phyloP scores from a whole-genome alignment of 768 basidiomycete genomes.

The Coprinopsis cinerea region DNA sequence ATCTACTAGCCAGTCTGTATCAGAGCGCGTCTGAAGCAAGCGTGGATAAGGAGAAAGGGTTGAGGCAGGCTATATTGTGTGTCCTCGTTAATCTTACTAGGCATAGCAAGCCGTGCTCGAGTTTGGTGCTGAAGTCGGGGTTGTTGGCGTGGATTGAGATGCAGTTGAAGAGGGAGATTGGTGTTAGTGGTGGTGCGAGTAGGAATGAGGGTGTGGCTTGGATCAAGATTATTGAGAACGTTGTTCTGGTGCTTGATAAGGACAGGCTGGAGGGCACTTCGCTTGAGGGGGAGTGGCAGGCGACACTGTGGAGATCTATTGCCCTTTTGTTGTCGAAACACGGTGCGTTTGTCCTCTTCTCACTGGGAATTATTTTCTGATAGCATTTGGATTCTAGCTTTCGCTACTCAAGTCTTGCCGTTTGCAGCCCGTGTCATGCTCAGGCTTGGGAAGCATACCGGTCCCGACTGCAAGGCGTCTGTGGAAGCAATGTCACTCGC shows the following conservation, averaged over 20 bases:
- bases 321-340: slow-evolving; percentile 28
- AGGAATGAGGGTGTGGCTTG: slow-evolving; percentile 47
- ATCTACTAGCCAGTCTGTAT: slow-evolving; percentile 76
- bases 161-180: slow-evolving; percentile 40
- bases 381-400: neutral
- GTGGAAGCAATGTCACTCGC: neutral
- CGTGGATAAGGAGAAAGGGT: neutral
- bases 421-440: neutral
- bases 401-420: neutral
- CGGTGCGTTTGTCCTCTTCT: slow-evolving; percentile 18
- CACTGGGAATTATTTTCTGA: slow-evolving; percentile 1
- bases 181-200: too few species aligned
- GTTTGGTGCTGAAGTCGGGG: slow-evolving; percentile 65
- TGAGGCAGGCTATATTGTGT: slow-evolving; percentile 27
- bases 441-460: neutral
- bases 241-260: slow-evolving; percentile 44
- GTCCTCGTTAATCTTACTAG: slow-evolving; percentile 71
- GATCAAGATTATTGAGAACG: slow-evolving; percentile 61
- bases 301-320: slow-evolving; percentile 49
- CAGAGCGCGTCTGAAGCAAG: slow-evolving; percentile 65
- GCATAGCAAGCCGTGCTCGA: slow-evolving; percentile 61
- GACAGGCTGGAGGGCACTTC: slow-evolving; percentile 43
- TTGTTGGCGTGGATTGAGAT: slow-evolving; percentile 82
- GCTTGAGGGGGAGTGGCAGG: slow-evolving; percentile 57
- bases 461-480: neutral